phyloP scores from a whole-genome alignment of 495 filamentous ascomycete genomes.

The Acidiella bohemica region DNA sequence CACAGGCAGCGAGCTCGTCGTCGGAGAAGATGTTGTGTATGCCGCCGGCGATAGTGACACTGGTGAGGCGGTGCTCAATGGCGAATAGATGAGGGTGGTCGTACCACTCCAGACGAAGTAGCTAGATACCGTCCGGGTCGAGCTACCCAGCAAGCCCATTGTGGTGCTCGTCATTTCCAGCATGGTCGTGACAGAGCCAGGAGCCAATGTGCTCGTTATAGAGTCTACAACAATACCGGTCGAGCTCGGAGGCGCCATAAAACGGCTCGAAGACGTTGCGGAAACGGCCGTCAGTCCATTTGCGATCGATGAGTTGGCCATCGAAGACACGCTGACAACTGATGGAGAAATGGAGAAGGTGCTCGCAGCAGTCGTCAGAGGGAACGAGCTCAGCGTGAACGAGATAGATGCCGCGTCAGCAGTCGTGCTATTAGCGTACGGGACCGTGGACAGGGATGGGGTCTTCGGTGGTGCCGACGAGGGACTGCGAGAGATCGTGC shows the following conservation, averaged over 20 bases:
- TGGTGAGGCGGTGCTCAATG: not conserved
- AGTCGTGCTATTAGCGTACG: too few relatives aligned
- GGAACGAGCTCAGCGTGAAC: not conserved
- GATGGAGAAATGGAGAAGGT: not conserved
- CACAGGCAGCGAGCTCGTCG: not conserved
- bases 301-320: not conserved
- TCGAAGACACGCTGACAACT: too few relatives aligned
- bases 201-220: not conserved
- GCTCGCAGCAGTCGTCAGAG: not conserved
- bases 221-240: not conserved
- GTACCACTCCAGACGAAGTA: slow-evolving; percentile 13
- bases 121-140: slow-evolving; percentile 4
- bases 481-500: too few relatives aligned
- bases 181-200: slow-evolving; percentile 1
- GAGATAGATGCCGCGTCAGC: too few relatives aligned
- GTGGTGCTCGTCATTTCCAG: slow-evolving; percentile 11
- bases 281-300: not conserved
- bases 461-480: too few relatives aligned
- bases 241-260: not conserved
- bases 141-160: slow-evolving; percentile 1
- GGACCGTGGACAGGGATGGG: too few relatives aligned
- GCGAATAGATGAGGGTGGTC: slow-evolving; percentile 2
- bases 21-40: not conserved
- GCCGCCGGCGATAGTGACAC: not conserved
- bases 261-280: not conserved